phyloP scores from a whole-genome alignment of 176 grass and related monocot species.

The Oryza punctata region DNA sequence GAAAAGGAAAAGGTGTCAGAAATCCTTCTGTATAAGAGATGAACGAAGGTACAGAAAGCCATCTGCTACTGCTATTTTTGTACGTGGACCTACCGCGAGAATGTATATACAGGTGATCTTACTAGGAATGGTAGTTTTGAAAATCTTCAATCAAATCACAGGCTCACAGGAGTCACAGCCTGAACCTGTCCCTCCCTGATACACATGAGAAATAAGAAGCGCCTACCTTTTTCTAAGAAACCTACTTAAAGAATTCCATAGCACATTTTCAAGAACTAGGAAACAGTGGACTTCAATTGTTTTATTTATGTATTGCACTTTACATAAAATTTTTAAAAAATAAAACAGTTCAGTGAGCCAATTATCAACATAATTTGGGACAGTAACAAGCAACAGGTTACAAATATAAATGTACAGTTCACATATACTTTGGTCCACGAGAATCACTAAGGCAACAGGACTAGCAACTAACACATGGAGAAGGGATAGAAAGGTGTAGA shows the following conservation, averaged over 20 bases:
- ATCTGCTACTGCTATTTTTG: conserved; percentile 17
- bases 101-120: not conserved
- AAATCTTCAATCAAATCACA: not conserved
- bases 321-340: not conserved
- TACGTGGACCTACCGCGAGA: not conserved
- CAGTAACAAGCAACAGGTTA: not conserved
- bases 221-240: not conserved
- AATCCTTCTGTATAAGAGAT: conserved; percentile 25
- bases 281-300: not conserved
- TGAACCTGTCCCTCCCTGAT: not conserved
- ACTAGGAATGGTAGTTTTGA: not conserved
- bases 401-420: conserved; percentile 17
- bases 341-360: conserved; percentile 1
- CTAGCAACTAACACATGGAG: conserved; percentile 32
- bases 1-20: conserved; percentile 31
- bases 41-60: not conserved
- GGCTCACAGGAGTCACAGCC: not conserved
- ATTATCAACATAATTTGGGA: conserved; percentile 2
- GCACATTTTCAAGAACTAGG: conserved; percentile 6
- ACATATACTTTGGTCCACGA: not conserved
- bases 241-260: not conserved
- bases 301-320: conserved; percentile 3
- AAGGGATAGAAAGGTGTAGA: conserved; percentile 4
- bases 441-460: conserved; percentile 30
- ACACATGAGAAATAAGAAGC: conserved; percentile 3